Evolutionary conservation across 1,139 yeast species (phyloP), one percentile per base, ranked within the genome.

Genomic region (Komagataea norvegica): DNA sequence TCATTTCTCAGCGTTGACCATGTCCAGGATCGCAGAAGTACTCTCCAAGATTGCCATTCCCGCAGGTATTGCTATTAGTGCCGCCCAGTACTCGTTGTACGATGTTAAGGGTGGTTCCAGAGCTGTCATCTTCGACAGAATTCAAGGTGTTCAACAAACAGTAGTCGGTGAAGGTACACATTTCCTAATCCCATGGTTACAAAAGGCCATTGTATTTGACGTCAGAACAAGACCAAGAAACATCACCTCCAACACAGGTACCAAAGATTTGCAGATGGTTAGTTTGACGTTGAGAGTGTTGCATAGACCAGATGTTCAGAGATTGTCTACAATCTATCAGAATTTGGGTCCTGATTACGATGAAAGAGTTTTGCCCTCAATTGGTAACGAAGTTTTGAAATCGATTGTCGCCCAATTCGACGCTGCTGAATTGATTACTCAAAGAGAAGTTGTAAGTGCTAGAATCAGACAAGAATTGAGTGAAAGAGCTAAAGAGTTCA

Each of bases 141-240:
- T 91, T 45, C 67, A 73, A 38, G 99, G 99, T 68, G 95, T 91
- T 40, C 83, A 86, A 62, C 80, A 78, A 52, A 68, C 68, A 11
- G 96, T 91, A 20, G 70, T 88, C 47, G 96, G 96, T 22, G 99
- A 91, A 66, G 99, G 99, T 41, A 86, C 97, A 25, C 97, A 91
- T 62, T 91, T 91, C 61, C 69, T 89, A 46, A 64, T 91, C 38
- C 99, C 99, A 33, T 91, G 99, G 98, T 70, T 91, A 46, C 98
- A 91, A 61, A 80, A 76, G 59, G 94, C 98, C 3, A 74, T 91
- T 41, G 64, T 88, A 25, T 93, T 76, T 60, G 98, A 93, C 58
- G 96, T 93, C 33, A 76, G 96, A 58, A 89, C 96, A 20, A 76
- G 74, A 54, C 98, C 99, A 27, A 82, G 93, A 65, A 86, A 86